These are phyloP conservation scores for Verticillium dahliae DNA, from an alignment of 2,329 filamentous ascomycete genomes.

Conservation along the genomic window DNA sequence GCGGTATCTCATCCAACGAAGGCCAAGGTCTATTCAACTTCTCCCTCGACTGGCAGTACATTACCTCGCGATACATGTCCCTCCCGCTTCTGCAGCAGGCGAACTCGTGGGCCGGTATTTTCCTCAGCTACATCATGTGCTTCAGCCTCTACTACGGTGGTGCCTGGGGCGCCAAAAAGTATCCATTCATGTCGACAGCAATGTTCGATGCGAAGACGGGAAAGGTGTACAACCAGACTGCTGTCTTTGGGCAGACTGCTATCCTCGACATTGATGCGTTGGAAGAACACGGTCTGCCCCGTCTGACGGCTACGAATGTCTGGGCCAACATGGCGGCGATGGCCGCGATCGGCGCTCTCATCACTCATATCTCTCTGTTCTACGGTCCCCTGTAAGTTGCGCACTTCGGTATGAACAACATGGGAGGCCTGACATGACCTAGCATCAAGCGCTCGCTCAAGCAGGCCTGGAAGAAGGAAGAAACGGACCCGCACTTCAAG, in stretches of 20 bases:
- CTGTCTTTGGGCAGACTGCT: slow-evolving; percentile 26
- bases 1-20: slow-evolving; percentile 30
- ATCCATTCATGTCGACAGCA: slow-evolving; percentile 22
- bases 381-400: slow-evolving; percentile 5
- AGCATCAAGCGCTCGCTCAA: slow-evolving; percentile 8
- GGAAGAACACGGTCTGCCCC: slow-evolving; percentile 27
- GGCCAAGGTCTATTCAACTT: slow-evolving; percentile 31
- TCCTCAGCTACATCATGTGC: slow-evolving; percentile 29
- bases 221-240: slow-evolving; percentile 32
- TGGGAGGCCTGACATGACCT: not conserved
- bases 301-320: slow-evolving; percentile 29
- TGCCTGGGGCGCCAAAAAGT: slow-evolving; percentile 21
- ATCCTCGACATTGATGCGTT: slow-evolving; percentile 14
- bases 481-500: slow-evolving; percentile 33
- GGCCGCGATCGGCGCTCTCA: slow-evolving; percentile 27
- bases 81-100: slow-evolving; percentile 14
- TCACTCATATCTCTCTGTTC: slow-evolving; percentile 31
- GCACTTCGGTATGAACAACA: slow-evolving; percentile 1
- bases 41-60: slow-evolving; percentile 37
- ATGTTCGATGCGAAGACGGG: slow-evolving; percentile 28
- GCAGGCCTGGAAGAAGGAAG: slow-evolving; percentile 17
- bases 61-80: slow-evolving; percentile 15
- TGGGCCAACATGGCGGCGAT: slow-evolving; percentile 38
- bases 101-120: slow-evolving; percentile 30
- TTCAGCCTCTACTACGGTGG: slow-evolving; percentile 32